These are phyloP conservation scores for Lasiodiplodia sp. DNA, from an alignment of 2,329 filamentous ascomycete genomes.

Conservation along the genomic window DNA sequence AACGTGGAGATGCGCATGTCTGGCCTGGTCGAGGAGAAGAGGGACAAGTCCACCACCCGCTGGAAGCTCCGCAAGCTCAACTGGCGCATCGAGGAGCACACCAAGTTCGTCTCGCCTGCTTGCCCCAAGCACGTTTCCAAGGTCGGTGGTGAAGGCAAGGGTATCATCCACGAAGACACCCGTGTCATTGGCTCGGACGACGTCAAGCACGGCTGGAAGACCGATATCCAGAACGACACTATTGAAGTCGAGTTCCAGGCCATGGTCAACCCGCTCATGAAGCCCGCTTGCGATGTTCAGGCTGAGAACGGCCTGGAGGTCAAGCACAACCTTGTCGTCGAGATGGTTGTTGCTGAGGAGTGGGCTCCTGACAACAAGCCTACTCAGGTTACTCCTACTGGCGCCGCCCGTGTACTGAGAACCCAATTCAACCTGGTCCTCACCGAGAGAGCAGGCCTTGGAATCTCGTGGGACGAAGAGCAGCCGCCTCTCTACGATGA, in stretches of 20 bases:
- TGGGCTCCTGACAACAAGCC: slow-evolving; percentile 74
- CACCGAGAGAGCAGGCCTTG: slow-evolving; percentile 83
- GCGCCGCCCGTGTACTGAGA: slow-evolving; percentile 85
- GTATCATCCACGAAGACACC: slow-evolving; percentile 74
- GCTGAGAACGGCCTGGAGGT: slow-evolving; percentile 78
- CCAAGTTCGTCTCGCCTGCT: slow-evolving; percentile 78
- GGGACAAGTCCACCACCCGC: slow-evolving; percentile 72
- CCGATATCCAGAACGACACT: slow-evolving; percentile 68
- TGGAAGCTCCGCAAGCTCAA: slow-evolving; percentile 92
- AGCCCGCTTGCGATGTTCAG: slow-evolving; percentile 80
- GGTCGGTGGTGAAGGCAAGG: slow-evolving; percentile 71
- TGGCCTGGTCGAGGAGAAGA: slow-evolving; percentile 78
- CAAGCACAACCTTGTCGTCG: slow-evolving; percentile 84
- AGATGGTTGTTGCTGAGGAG: slow-evolving; percentile 94
- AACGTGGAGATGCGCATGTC: slow-evolving; percentile 81
- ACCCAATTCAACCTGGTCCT: slow-evolving; percentile 88
- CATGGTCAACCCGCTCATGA: slow-evolving; percentile 65
- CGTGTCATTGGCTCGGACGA: slow-evolving; percentile 82
- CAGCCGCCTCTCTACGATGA: slow-evolving; percentile 93
- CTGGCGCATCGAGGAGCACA: slow-evolving; percentile 91
- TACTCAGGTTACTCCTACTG: slow-evolving; percentile 82
- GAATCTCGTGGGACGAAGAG: slow-evolving; percentile 97
- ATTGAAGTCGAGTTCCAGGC: slow-evolving; percentile 83
- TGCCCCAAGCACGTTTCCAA: slow-evolving; percentile 78
- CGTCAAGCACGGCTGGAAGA: slow-evolving; percentile 90